Base-by-base conservation (phyloP, 1,139 yeast species). In the Taphrina confusa region DNA sequence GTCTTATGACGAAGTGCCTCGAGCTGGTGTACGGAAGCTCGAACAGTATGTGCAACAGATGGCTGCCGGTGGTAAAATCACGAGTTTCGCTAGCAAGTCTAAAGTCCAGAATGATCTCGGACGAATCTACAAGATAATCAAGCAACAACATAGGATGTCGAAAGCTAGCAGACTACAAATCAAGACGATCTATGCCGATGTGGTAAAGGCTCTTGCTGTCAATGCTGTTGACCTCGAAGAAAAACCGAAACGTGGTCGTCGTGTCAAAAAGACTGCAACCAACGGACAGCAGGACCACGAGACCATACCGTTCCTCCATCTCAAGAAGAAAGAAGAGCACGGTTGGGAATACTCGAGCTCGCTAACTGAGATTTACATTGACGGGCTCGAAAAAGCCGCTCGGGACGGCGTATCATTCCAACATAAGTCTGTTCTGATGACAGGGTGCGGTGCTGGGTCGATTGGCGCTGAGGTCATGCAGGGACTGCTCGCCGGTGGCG, bases 371-470 rank as follows among this genome's bases (percentile, higher is more conserved):
- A 70, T 78, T 49, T 92, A 86, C 76, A 82, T 92, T 73, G 92
- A 90, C 72, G 95, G 95, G 62, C 83, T 92, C 72, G 97, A 92
- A 76, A 80, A 81, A 65, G 95, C 95, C 72, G 97, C 98, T 51
- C 82, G 89, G 66, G 77, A 90, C 68, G 98, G 98, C 77, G 81
- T 90, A 65, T 81, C 96, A 40, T 92, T 85, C 80, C 85, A 86
- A 74, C 88, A 84, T 74, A 92, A 90, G 76, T 84, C 85, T 67
- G 96, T 91, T 59, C 82, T 92, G 71, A 80, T 92, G 68, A 92
- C 98, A 59, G 98, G 98, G 79, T 97, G 97, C 58, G 98, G 98
- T 79, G 92, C 89, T 60, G 98, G 97, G 57, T 92, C 98, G 58
- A 92, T 92, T 73, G 98, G 97, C 76, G 97, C 97, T 64, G 97